These are phyloP conservation scores for Verticillium tricorpus DNA, from an alignment of 2,329 filamentous ascomycete genomes.

Conservation along the genomic window DNA sequence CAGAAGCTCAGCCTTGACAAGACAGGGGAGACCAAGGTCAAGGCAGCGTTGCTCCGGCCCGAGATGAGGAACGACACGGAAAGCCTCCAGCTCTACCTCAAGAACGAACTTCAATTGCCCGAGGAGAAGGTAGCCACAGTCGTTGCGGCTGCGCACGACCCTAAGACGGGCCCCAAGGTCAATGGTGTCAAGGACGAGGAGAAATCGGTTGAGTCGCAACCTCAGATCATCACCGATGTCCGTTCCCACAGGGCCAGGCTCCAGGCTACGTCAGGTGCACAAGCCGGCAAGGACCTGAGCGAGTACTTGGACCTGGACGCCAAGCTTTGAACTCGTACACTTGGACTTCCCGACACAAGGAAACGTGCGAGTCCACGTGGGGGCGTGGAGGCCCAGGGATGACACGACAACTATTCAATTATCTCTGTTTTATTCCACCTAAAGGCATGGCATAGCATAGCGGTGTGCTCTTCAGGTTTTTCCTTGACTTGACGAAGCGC, in stretches of 20 bases:
- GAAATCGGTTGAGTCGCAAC: slow-evolving; percentile 20
- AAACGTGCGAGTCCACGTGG: neutral
- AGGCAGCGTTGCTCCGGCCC: slow-evolving; percentile 4
- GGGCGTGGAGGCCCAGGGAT: neutral
- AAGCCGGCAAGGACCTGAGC: slow-evolving; percentile 67
- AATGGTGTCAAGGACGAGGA: slow-evolving; percentile 25
- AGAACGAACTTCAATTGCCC: slow-evolving; percentile 40
- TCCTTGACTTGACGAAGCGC: neutral
- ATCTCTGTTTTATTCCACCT: neutral
- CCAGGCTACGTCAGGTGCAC: slow-evolving; percentile 66
- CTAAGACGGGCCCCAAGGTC: slow-evolving; percentile 34
- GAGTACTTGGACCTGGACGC: slow-evolving; percentile 83
- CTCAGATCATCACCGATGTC: slow-evolving; percentile 70
- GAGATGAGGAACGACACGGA: slow-evolving; percentile 45
- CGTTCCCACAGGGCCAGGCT: slow-evolving; percentile 75
- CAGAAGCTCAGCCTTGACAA: slow-evolving; percentile 28
- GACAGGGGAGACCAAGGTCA: slow-evolving; percentile 18
- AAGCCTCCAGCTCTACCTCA: slow-evolving; percentile 46
- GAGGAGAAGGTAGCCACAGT: slow-evolving; percentile 47
- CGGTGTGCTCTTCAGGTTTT: neutral
- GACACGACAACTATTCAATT: neutral
- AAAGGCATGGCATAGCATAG: neutral
- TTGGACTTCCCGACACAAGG: neutral
- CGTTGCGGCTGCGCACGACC: slow-evolving; percentile 37
- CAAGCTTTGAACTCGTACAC: slow-evolving; percentile 59